Base-by-base conservation (phyloP, 495 filamentous ascomycete genomes). In the Neurospora hispaniola region DNA sequence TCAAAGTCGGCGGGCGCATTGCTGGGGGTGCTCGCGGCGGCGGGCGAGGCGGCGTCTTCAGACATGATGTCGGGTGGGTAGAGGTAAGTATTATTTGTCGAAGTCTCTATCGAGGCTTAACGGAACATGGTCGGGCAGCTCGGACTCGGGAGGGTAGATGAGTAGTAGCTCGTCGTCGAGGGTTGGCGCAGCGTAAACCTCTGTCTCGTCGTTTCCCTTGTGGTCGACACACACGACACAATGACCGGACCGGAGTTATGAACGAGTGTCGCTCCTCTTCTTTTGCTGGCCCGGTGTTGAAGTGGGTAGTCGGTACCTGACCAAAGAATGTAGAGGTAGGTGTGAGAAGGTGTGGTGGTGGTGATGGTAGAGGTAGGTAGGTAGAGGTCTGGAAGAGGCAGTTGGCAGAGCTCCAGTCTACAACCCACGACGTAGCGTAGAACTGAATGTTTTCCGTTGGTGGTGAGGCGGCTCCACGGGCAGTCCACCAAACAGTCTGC, bases 51-150 rank as follows among this genome's bases (percentile, higher is more conserved):
- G 75, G 78, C 75, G 74, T 71, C 76, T 84, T 84, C 84, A 81
- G 83, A 81, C 84, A 85, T 85, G 74, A 78, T 84, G 79, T 71
- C 73, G 77, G 35, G 74, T 38, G 5, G 35, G 35, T 75, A 78
- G 74, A 38, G 35, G 35, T 75, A 78, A 73, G 68, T 76, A 74
- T 74, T 35, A 14, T 62, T 14, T 62, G 23, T 35, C 35, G 6
- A 9, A 35, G 54, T 62, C 54, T 62, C 54, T 35, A 62, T 62
- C 54, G 54, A 62, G 54, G 54, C 54, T 62, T 62, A 62, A 62
- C 54, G 54, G 54, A 78, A 78, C 79, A 80, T 79, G 72, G 73
- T 78, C 75, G 68, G 71, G 74, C 74, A 74, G 42, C 71, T 69
- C 31, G 69, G 66, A 40, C 16, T 38, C 31, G 69, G 44, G 41